Evolutionary conservation across 2,329 filamentous ascomycete species (phyloP), one percentile per base, ranked within the genome.

Genomic region (Ophiostoma quercus): DNA sequence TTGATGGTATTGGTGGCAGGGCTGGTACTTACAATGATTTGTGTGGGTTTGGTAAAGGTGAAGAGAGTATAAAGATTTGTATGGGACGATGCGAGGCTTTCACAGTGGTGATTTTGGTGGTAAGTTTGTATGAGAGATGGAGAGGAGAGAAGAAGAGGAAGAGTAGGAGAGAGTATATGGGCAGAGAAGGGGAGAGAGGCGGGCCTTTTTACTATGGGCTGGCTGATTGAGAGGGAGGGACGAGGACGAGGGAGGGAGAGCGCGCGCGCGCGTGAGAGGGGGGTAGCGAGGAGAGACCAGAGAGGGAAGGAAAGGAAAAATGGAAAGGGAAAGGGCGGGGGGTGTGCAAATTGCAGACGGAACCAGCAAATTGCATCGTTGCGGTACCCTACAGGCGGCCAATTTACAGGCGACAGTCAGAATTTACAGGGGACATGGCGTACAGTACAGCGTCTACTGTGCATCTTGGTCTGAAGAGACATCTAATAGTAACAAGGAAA

Each of bases 171-270:
- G 67, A 83, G 84, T 86, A 86, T 87, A 87, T 86, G 79, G 83
- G 83, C 84, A 71, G 83, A 82, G 83, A 82, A 81, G 80, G 80
- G 79, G 79, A 80, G 68, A 80, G 80, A 80, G 80, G 81, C 81
- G 82, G 69, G 69, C 84, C 84, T 87, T 88, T 87, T 87, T 86
- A 87, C 84, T 86, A 84, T 84, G 84, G 82, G 76, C 79, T 51
- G 83, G 83, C 83, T 87, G 84, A 86, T 87, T 87, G 84, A 75
- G 83, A 78, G 79, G 77, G 77, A 74, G 76, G 63, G 67, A 41
- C 39, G 39, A 11, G 63, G 67, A 41, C 39, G 39, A 11, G 66
- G 54, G 60, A 25, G 47, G 47, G n/a, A 7, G 43, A 51, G n/a
- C 29, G 54, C n/a, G 57, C 57, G 25, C n/a, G 68, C 65, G 70